Conservation (phyloP, 2,329 filamentous ascomycete species). For the Paramyrothecium sp. region DNA sequence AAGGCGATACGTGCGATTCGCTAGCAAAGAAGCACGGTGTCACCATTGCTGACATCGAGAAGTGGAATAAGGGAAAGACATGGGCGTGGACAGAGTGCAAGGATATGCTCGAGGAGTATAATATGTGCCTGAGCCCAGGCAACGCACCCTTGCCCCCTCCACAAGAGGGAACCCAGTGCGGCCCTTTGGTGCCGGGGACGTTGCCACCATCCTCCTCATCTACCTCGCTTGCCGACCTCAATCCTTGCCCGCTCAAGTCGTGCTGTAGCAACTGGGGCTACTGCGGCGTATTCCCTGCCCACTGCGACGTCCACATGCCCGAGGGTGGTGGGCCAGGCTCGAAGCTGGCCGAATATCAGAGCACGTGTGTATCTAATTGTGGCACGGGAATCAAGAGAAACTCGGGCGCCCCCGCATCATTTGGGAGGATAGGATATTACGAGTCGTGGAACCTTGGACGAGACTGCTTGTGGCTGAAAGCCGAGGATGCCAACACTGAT, state of each 20-base stretch:
- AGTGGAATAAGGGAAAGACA: slow-evolving; percentile 15
- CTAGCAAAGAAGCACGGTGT: slow-evolving; percentile 21
- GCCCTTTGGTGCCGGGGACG: slow-evolving; percentile 18
- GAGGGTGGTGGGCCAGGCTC: slow-evolving; percentile 17
- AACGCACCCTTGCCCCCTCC: slow-evolving; percentile 17
- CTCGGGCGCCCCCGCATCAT: slow-evolving; percentile 1
- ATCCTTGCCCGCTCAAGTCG: slow-evolving; percentile 25
- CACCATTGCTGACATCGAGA: slow-evolving; percentile 12
- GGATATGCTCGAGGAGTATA: slow-evolving; percentile 7
- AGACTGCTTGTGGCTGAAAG: slow-evolving; percentile 6
- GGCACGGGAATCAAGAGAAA: slow-evolving; percentile 12
- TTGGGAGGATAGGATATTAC: slow-evolving; percentile 13
- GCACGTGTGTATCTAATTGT: slow-evolving; percentile 18
- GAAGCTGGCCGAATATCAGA: slow-evolving; percentile 8
- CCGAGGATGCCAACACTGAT: slow-evolving; percentile 1
- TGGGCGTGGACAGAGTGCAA: neutral
- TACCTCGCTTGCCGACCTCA: slow-evolving; percentile 18
- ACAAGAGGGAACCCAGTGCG: slow-evolving; percentile 15
- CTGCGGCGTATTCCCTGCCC: slow-evolving; percentile 34
- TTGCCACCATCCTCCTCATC: slow-evolving; percentile 13
- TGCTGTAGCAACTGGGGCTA: slow-evolving; percentile 36
- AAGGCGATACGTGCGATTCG: slow-evolving; percentile 27
- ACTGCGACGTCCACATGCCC: slow-evolving; percentile 32
- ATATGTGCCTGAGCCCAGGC: slow-evolving; percentile 19
- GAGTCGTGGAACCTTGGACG: slow-evolving; percentile 10